These are phyloP conservation scores for Mesembryanthemum crystallinum DNA, from an alignment of 148 eudicot species.

Conservation along the genomic window DNA sequence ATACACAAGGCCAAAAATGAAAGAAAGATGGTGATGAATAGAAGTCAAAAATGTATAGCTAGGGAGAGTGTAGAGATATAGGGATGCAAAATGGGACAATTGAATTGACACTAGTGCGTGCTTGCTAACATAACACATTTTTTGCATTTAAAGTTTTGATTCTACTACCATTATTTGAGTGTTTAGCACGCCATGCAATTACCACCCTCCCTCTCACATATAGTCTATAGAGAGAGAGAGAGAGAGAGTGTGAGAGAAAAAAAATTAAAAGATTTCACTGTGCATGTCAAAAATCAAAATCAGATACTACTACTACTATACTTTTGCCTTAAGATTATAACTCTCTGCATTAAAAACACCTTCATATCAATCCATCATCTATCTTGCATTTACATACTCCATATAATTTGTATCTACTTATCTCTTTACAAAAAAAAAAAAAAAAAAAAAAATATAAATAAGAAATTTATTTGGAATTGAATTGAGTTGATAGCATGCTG, in stretches of 20 bases:
- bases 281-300: constrained; percentile 3
- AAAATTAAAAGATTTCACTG: too few species aligned
- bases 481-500: too few species aligned
- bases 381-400: too few species aligned
- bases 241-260: neutral
- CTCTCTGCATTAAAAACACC: constrained; percentile 1
- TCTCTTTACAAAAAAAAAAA: too few species aligned
- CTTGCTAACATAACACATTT: neutral
- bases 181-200: constrained; percentile 21
- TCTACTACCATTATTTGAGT: constrained; percentile 12
- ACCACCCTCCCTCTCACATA: neutral
- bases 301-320: constrained; percentile 1
- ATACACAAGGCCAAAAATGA: too few species aligned
- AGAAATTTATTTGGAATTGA: too few species aligned
- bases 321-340: neutral
- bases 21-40: neutral
- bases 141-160: constrained; percentile 8
- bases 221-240: neutral
- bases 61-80: neutral
- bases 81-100: constrained; percentile 12
- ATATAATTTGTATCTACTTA: too few species aligned
- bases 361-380: too few species aligned
- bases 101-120: constrained; percentile 23
- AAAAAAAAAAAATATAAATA: too few species aligned
- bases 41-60: constrained; percentile 4